phyloP scores from a whole-genome alignment of 306 rosid species.

The Lotus japonicus region DNA sequence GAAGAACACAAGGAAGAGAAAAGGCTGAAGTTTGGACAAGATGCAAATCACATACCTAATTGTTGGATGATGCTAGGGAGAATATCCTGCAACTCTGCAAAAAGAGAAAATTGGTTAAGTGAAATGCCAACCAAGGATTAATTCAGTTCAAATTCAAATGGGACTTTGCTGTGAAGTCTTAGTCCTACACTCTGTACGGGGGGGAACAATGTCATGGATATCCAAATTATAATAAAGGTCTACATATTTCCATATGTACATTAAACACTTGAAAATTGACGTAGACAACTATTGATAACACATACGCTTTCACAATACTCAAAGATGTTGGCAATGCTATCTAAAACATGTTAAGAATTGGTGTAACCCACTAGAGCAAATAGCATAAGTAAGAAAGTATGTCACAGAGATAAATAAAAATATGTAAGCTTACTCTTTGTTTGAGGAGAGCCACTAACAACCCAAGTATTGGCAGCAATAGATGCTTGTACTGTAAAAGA shows the following conservation, averaged over 20 bases:
- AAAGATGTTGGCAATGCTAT: background rate
- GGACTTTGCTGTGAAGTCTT: background rate
- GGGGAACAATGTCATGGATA: background rate
- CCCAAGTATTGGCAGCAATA: slow-evolving; percentile 95
- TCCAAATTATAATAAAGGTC: background rate
- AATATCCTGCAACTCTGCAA: slow-evolving; percentile 81
- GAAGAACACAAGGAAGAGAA: background rate
- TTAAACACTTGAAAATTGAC: background rate
- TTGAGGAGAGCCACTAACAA: slow-evolving; percentile 89
- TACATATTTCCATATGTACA: background rate
- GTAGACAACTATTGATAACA: background rate
- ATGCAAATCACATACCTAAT: slow-evolving; percentile 41
- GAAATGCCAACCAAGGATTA: background rate
- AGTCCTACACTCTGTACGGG: background rate
- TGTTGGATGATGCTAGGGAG: slow-evolving; percentile 81
- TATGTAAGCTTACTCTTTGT: slow-evolving; percentile 57
- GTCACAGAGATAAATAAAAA: background rate
- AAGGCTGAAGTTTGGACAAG: background rate
- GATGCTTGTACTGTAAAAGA: slow-evolving; percentile 80
- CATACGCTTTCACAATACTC: background rate
- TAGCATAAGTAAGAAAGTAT: background rate
- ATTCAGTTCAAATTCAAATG: background rate
- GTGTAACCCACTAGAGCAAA: background rate
- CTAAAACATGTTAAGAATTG: background rate
- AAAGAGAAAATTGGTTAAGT: background rate